Evolutionary conservation across 106 monocot genomes (phyloP), one percentile per base, ranked within the genome.

Genomic region (Posidonia australis): DNA sequence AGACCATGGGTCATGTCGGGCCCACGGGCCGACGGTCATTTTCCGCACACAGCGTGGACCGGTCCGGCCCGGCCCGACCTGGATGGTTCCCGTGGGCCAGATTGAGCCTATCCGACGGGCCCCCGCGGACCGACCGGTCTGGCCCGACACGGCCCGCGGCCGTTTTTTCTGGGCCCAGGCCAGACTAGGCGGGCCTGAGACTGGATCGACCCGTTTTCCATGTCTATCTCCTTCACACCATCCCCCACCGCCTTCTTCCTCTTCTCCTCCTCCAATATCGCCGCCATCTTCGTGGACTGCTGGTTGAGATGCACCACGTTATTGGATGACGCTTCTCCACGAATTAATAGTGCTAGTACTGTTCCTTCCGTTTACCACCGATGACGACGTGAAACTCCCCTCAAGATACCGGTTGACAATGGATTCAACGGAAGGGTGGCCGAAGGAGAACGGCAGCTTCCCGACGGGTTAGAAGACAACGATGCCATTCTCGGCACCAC

Each of bases 381-480:
- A 48, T 14, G 48, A 9, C 22, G 9, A 52, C 52, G 52, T 9
- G 22, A 52, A 22, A 18, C 10, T n/a, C 9, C 9, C 22, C 9
- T 5, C 48, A 0, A 13, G 9, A 23, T 57, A 69, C 14, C 68
- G 68, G 58, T 58, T 14, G 58, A 58, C 44, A 26, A 69, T 54
- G 44, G 44, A 31, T 0, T 69, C 58, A 13, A 69, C 68, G 19
- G 68, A 69, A 25, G 68, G 68, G 57, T 58, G 42, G 17, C 68
- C 68, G 58, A 58, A 69, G 26, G 58, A 58, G 68, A 46, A 69
- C 24, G 56, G 31, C n/a, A n/a, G n/a, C 46, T 69, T 69, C 29
- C 68, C 68, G 68, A 57, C 68, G 18, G 44, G 68, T 23, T 57
- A 69, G 68, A 69, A 69, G 42, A 58, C 68, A 24, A 69, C 44